Evolutionary conservation across 148 eudicot species (phyloP), one percentile per base, ranked within the genome.

Genomic region (Rhododendron molle): DNA sequence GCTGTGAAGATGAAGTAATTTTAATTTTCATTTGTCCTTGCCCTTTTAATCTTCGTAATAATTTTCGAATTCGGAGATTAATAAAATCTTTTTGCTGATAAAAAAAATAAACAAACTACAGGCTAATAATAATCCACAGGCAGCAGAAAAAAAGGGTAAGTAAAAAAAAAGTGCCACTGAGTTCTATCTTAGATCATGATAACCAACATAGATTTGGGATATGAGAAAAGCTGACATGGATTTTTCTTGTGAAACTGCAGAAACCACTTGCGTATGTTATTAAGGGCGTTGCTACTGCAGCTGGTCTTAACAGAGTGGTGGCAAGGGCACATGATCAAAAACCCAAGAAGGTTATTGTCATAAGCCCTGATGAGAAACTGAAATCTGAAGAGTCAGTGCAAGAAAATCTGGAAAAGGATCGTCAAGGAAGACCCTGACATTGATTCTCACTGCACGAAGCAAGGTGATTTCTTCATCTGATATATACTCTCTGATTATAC

Each of bases 81-180:
- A 40, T 40, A 40, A 40, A 40, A 40, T 40, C 43, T 40, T 40
- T 40, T 40, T 40, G 43, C 43, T 40, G 6, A 40, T 5, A 38
- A 38, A 38, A 40, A 40, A 40, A 36, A n/a, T n/a, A n/a, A 40
- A 40, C 6, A 40, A 40, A 40, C 43, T 40, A 72, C 83, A 93
- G 46, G 94, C 87, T 40, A 40, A 40, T 43, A 26, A 62, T 62
- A 91, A 89, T 87, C 93, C 88, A 81, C 93, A 89, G 86, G 91
- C 67, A 60, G 92, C 85, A 74, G 89, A 82, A 40, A 89, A 86
- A 58, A 94, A 93, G 86, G 91, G 89, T 49, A 90, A 89, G 93
- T 88, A 85, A 9, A 30, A 73, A 36, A 32, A 38, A 5, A 40
- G 43, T 40, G 43, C 16, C 23, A 20, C 21, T 18, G 9, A 80